Conservation (phyloP, 2,329 filamentous ascomycete species). For the Pseudopithomyces chartarum region DNA sequence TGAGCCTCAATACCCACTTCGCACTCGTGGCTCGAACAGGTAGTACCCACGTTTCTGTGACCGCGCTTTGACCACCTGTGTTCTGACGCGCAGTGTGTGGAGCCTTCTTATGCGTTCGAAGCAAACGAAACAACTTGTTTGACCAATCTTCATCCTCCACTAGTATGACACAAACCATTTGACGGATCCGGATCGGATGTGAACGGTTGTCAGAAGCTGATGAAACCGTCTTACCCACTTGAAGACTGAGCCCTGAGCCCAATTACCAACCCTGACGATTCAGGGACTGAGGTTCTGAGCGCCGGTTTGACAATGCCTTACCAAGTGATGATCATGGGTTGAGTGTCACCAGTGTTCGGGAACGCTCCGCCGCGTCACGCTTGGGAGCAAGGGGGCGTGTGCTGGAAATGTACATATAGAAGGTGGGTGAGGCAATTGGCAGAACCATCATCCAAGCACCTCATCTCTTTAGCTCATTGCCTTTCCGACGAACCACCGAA, state of each 20-base stretch:
- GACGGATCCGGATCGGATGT: not conserved
- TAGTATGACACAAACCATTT: not conserved
- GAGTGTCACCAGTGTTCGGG: not conserved
- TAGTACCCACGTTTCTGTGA: not conserved
- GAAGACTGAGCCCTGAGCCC: not conserved
- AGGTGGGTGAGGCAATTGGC: not conserved
- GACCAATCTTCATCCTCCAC: not conserved
- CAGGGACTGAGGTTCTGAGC: no score
- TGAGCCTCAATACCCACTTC: not conserved
- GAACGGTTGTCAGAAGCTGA: not conserved
- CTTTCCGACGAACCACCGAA: not conserved
- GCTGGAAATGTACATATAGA: not conserved
- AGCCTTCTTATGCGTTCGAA: not conserved
- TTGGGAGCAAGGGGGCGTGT: not conserved
- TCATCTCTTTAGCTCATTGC: not conserved
- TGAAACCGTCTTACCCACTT: not conserved
- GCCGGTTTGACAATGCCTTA: not conserved
- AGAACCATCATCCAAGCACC: not conserved
- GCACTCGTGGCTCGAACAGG: not conserved
- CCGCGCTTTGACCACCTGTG: not conserved
- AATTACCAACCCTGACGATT: no score
- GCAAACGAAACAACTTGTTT: constrained; percentile 1
- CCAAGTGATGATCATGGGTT: not conserved
- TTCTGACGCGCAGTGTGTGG: not conserved
- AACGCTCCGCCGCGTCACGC: not conserved